Percentiles rank a stretch among this genome's conserved stretches.
Conservation (phyloP, 495 filamentous ascomycete genomes). For the Mytilinidion resinicola region DNA sequence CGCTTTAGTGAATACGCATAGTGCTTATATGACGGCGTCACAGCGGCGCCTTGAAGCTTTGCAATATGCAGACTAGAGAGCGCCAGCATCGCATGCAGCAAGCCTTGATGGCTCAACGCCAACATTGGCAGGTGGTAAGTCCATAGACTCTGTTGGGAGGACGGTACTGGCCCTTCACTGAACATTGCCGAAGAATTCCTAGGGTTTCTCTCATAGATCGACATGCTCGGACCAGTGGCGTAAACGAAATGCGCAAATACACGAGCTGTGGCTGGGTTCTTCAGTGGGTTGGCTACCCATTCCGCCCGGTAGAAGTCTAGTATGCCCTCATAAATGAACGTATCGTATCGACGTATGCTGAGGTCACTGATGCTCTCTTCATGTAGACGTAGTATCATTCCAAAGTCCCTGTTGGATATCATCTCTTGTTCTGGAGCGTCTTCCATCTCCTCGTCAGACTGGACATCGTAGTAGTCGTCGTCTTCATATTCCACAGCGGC, state of each 20-base stretch:
- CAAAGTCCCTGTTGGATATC: constrained; percentile 34
- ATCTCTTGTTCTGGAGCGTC: constrained; percentile 45
- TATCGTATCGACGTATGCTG: constrained; percentile 54
- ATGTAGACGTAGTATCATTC: constrained; percentile 42
- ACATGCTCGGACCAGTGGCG: constrained; percentile 79
- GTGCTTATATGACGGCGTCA: constrained; percentile 79
- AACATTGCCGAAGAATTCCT: constrained; percentile 70
- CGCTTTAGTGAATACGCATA: constrained; percentile 81
- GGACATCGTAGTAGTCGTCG: constrained; percentile 57
- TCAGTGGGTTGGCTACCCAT: constrained; percentile 69
- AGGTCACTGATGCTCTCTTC: constrained; percentile 45
- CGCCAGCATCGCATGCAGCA: constrained; percentile 89
- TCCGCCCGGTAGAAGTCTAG: constrained; percentile 73
- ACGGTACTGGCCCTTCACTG: constrained; percentile 55
- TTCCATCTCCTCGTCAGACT: constrained; percentile 62
- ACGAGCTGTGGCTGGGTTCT: constrained; percentile 72
- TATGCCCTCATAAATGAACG: constrained; percentile 64
- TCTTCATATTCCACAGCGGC: constrained; percentile 46
- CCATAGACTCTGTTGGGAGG: constrained; percentile 72
- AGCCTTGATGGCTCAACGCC: constrained; percentile 72
- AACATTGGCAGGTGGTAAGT: constrained; percentile 81
- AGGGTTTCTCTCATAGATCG: constrained; percentile 79
- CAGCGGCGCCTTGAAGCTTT: constrained; percentile 63
- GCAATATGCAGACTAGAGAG: constrained; percentile 84
- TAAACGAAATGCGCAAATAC: constrained; percentile 92